Evolutionary conservation across 2,329 filamentous ascomycete species (phyloP).

Genomic region (Ophiostoma montium): DNA sequence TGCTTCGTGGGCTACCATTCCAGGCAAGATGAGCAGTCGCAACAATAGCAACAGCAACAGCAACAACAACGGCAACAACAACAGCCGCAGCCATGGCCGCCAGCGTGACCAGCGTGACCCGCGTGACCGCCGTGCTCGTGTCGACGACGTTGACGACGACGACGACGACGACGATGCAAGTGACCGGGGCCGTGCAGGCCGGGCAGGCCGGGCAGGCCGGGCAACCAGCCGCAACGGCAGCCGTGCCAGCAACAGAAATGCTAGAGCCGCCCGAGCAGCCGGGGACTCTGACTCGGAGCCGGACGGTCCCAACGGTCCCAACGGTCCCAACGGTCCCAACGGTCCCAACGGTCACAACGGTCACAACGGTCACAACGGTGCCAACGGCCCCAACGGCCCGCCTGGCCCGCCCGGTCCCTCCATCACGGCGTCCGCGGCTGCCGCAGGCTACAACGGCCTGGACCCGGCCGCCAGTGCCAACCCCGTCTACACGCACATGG

Average conservation of each 20-base stretch:
- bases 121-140: conserved; percentile 5
- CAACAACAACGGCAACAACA: background rate
- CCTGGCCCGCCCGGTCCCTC: background rate
- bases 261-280: background rate
- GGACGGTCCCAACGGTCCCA: too few relatives aligned
- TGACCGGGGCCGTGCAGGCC: background rate
- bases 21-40: background rate
- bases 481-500: background rate
- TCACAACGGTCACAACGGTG: too few relatives aligned
- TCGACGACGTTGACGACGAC: conserved; percentile 7
- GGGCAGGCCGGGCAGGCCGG: background rate
- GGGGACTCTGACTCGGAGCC: background rate
- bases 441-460: background rate
- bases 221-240: too few relatives aligned
- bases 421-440: conserved; percentile 8
- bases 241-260: background rate
- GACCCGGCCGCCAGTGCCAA: background rate
- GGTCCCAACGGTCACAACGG: too few relatives aligned
- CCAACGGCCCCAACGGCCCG: too few relatives aligned
- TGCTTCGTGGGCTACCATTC: background rate
- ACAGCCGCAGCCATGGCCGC: background rate
- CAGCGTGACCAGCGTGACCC: background rate
- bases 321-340: too few relatives aligned
- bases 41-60: background rate
- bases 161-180: background rate